A percentile compares a stretch with the other conserved stretches of the same genome.
Conservation (phyloP, 805 yeast species). For the Yarrowia sp. region DNA sequence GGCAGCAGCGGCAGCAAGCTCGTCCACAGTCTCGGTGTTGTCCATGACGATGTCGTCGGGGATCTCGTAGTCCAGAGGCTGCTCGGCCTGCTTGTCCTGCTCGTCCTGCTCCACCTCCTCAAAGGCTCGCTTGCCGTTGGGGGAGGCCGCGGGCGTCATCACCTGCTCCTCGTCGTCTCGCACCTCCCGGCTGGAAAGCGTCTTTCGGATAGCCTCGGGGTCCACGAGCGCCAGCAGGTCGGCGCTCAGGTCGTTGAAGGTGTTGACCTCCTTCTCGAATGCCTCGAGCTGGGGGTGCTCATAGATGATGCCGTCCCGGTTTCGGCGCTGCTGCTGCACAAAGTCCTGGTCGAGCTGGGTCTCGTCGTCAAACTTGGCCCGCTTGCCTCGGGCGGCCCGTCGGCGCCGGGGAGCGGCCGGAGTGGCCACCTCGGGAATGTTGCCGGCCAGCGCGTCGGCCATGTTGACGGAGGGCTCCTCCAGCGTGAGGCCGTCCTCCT, state of each 20-base stretch:
- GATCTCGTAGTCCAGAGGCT: constrained; percentile 11
- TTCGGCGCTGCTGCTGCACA: constrained; percentile 33
- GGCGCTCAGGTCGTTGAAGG: constrained; percentile 3
- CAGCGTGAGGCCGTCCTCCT: constrained; percentile 24
- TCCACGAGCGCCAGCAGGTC: constrained; percentile 19
- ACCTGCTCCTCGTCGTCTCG: constrained; percentile 38
- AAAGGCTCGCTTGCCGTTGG: constrained; percentile 32
- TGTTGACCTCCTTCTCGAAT: constrained; percentile 2
- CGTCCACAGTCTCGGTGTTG: constrained; percentile 17
- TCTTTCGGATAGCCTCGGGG: constrained; percentile 24
- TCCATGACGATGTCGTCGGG: constrained; percentile 28
- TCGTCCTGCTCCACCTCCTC: constrained; percentile 34
- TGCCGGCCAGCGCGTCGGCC: constrained; percentile 35
- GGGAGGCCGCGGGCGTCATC: constrained; percentile 36
- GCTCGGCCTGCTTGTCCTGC: not conserved
- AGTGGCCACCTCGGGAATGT: constrained; percentile 17
- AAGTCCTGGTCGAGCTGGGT: constrained; percentile 37
- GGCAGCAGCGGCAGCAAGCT: constrained; percentile 10
- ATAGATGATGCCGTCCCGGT: constrained; percentile 26
- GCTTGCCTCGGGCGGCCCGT: constrained; percentile 28
- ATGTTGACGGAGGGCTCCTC: constrained; percentile 34
- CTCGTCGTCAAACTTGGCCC: constrained; percentile 37
- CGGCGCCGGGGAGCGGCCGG: constrained; percentile 1
- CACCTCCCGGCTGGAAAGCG: constrained; percentile 17
- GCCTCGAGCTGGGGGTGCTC: constrained; percentile 25